A percentile compares a stretch with the other conserved stretches of the same genome.
Conservation (phyloP, 129 eudicot genomes). For the Tagetes erecta region DNA sequence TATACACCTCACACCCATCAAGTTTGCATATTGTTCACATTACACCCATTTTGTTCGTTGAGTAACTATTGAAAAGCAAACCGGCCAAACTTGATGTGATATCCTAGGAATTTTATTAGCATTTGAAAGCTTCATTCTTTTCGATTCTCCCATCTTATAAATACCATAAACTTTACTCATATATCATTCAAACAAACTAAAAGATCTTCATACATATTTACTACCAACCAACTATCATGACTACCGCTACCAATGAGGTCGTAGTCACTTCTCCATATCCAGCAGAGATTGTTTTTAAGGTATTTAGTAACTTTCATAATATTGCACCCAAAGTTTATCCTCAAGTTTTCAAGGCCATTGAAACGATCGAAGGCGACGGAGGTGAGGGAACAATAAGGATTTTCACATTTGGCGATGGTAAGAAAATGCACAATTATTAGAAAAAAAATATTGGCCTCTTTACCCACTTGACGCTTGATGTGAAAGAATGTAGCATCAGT, state of each 20-base stretch:
- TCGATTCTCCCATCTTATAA: not conserved
- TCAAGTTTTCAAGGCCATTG: constrained; percentile 16
- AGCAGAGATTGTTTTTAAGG: constrained; percentile 17
- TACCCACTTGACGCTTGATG: not conserved
- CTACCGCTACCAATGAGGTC: not conserved
- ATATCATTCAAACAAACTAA: constrained; percentile 3
- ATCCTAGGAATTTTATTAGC: not conserved
- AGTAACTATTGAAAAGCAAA: too few species aligned
- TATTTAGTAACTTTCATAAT: constrained; percentile 2
- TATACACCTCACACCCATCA: too few species aligned
- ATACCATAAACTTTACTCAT: constrained; percentile 4
- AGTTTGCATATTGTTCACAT: too few species aligned
- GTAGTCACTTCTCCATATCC: constrained; percentile 1
- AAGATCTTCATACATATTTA: not conserved
- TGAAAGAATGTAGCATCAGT: not conserved
- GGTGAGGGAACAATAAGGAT: constrained; percentile 24
- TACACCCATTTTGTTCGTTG: too few species aligned
- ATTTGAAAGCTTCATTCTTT: not conserved
- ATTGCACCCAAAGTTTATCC: constrained; percentile 22
- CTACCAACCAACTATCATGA: not conserved
- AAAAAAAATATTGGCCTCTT: not conserved
- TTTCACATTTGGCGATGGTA: constrained; percentile 23
- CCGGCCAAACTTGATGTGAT: constrained; percentile 15
- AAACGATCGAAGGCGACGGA: constrained; percentile 22
- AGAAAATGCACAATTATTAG: not conserved